Evolutionary conservation across 129 eudicot species (phyloP).

Genomic region (Helianthus annuus): HanXRQr2.0-SUNRISE NC_035437.2:159638942-159639441

Average conservation of each 20-base stretch:
- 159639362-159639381: background rate
- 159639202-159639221: constrained; percentile 23
- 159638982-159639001: constrained; percentile 63
- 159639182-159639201: constrained; percentile 48
- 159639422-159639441: no score
- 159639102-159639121: background rate
- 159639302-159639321: background rate
- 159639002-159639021: constrained; percentile 13
- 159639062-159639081: background rate
- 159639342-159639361: background rate
- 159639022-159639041: background rate
- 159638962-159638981: constrained; percentile 58
- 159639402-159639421: no score
- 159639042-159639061: no score
- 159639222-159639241: constrained; percentile 40
- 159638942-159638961: constrained; percentile 46
- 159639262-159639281: background rate
- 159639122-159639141: constrained; percentile 19
- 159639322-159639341: background rate
- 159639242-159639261: constrained; percentile 60
- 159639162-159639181: constrained; percentile 62
- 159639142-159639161: constrained; percentile 25
- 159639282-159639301: constrained; percentile 8
- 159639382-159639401: no score
- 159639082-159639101: constrained; percentile 8